A percentile compares a stretch with the other conserved stretches of the same genome.
These are phyloP conservation scores for Teunomyces gatunensis DNA, from an alignment of 805 yeast species.

Conservation along the genomic window DNA sequence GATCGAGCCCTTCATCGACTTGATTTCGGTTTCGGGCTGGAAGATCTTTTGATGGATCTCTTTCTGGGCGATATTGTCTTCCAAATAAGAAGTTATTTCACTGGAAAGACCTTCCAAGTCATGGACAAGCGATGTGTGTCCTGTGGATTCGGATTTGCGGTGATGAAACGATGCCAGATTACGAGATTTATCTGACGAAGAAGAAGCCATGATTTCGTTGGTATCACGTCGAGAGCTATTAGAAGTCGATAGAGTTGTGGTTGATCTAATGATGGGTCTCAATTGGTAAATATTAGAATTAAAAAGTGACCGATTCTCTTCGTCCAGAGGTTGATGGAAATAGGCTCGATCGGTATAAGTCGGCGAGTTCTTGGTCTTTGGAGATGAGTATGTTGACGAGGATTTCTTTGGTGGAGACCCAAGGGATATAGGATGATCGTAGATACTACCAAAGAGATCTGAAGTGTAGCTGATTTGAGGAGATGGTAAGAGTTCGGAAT, in stretches of 20 bases:
- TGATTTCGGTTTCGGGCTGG: constrained; percentile 13
- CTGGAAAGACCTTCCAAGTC: constrained; percentile 27
- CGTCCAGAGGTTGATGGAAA: constrained; percentile 11
- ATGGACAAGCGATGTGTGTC: constrained; percentile 25
- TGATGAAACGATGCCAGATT: not conserved
- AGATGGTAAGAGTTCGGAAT: constrained; percentile 36
- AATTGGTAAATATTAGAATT: constrained; percentile 22
- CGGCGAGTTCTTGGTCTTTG: not conserved
- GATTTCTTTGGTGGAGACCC: not conserved
- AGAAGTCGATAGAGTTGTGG: constrained; percentile 29
- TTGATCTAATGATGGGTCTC: constrained; percentile 31
- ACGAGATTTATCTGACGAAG: not conserved
- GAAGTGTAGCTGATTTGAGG: constrained; percentile 37
- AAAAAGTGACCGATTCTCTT: constrained; percentile 11
- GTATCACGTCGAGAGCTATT: constrained; percentile 4
- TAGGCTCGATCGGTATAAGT: constrained; percentile 19
- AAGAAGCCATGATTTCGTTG: not conserved
- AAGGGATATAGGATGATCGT: not conserved
- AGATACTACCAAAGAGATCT: constrained; percentile 24
- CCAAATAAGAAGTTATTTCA: constrained; percentile 19
- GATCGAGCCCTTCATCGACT: constrained; percentile 23
- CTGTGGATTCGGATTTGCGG: constrained; percentile 22
- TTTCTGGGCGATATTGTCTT: not conserved
- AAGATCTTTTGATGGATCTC: constrained; percentile 1
- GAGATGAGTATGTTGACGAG: not conserved